Base-by-base conservation (phyloP, 163 green algal species). In the Coccomyxa subellipsoidea region DNA sequence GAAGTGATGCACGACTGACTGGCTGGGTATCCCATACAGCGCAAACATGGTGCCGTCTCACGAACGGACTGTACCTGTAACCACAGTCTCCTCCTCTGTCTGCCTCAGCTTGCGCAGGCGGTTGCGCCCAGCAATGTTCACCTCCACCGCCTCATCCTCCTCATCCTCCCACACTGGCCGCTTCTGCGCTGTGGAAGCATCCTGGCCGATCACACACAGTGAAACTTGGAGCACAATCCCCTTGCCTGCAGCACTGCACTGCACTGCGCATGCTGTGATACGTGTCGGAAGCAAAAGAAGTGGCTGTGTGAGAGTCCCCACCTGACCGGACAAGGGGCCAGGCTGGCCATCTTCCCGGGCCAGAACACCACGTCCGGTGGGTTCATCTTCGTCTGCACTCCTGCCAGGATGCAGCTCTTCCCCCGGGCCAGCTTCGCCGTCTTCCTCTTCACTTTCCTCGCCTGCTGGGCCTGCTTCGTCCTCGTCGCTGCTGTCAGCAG, bases 81-180 rank as follows among this genome's bases (percentile, higher is more conserved):
- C 69, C 7, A 81, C 80, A 0, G 66, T 81, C 59, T 98, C 94
- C 4, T 86, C 84, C 72, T 96, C 91, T 0, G 76, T 81, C n/a
- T 90, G 80, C 21, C 94, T 84, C 73, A 98, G 90, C 84, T 98
- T 98, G 12, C 93, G 85, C 54, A 97, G 83, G 27, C 92, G 83
- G 10, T 83, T 81, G 4, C 78, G 47, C 3, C 18, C 40, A 27
- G 92, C 88, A 39, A 98, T 84, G 38, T 93, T 86, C 6, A 98
- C 89, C 25, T 80, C 54, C 38, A 93, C 32, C 32, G 27, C 53
- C 0, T 47, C 85, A 76, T 95, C 92, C 34, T 93, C 88, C 0
- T 89, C 83, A 86, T 97, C 93, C 6, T 87, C 75, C 93, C 93
- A 97, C 0, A 85, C 91, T 29, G 91, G 72, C 34, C 32, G 66